These are phyloP conservation scores for Ajuga reptans DNA, from an alignment of 305 asterid genomes.

Conservation along the genomic window DNA sequence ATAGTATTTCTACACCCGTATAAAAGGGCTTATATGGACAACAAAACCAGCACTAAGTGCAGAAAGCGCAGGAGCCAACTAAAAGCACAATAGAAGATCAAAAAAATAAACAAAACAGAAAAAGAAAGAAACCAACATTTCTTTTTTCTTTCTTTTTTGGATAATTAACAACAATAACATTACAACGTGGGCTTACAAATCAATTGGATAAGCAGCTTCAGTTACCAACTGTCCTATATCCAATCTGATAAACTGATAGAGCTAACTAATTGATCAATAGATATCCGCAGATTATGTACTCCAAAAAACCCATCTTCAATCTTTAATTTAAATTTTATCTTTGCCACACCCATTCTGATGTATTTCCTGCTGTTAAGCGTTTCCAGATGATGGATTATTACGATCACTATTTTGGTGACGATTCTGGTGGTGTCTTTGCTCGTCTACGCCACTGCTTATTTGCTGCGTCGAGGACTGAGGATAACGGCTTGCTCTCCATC, in stretches of 20 bases:
- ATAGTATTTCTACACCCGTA: no score
- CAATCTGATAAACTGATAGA: background rate
- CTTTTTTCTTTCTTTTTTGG: no score
- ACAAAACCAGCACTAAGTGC: no score
- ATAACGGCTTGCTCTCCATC: constrained; percentile 68
- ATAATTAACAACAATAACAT: no score
- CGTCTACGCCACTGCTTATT: constrained; percentile 11
- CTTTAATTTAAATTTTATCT: background rate
- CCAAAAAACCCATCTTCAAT: background rate
- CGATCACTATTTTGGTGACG: constrained; percentile 9
- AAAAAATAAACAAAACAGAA: no score
- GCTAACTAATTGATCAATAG: background rate
- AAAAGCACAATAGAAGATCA: no score
- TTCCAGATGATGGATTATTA: constrained; percentile 28
- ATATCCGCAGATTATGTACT: background rate
- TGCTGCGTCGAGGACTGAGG: constrained; percentile 33
- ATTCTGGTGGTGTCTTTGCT: constrained; percentile 21
- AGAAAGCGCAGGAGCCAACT: no score
- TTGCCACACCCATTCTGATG: constrained; percentile 7
- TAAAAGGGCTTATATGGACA: no score
- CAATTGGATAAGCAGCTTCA: no score
- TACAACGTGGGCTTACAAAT: no score
- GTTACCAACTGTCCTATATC: no score
- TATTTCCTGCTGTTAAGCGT: constrained; percentile 14
- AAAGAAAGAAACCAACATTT: no score